Percentiles rank a stretch among this genome's conserved stretches.
These are phyloP conservation scores for Nothophytophthora sp. DNA, from an alignment of 352 stramenopile species.

Conservation along the genomic window DNA sequence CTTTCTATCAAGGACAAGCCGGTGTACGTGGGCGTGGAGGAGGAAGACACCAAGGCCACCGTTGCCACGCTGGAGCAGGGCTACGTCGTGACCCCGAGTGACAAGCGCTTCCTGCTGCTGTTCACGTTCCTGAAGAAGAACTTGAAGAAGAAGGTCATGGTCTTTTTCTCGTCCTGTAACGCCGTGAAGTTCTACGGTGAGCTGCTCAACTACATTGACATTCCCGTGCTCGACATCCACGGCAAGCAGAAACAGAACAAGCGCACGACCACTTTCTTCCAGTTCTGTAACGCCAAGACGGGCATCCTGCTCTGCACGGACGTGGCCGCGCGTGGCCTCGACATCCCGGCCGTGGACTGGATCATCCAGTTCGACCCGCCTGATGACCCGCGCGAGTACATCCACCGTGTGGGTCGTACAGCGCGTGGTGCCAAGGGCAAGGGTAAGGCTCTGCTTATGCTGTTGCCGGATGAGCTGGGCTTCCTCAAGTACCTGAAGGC, in stretches of 20 bases:
- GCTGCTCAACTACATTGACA: conserved; percentile 99
- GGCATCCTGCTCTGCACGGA: conserved; percentile 99
- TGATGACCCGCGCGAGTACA: conserved; percentile 99
- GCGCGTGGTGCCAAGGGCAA: conserved; percentile 88
- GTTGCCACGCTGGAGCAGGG: conserved; percentile 96
- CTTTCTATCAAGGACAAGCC: conserved; percentile 95
- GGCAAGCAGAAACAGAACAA: conserved; percentile 99
- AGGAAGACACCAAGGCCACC: conserved; percentile 92
- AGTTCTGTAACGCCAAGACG: conserved; percentile 97
- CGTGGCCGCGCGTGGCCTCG: conserved; percentile 96
- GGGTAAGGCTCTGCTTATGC: conserved; percentile 97
- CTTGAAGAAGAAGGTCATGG: conserved; percentile 99
- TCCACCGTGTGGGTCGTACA: conserved; percentile 91
- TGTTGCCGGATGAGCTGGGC: conserved; percentile 97
- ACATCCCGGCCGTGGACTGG: conserved; percentile 98
- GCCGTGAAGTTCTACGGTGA: conserved; percentile 99
- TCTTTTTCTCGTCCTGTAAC: conserved; percentile 92
- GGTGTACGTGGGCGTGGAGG: conserved; percentile 97
- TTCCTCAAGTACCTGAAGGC: conserved; percentile 98
- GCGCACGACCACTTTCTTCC: conserved; percentile 99
- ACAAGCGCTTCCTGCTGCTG: conserved; percentile 98
- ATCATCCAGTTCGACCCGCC: conserved; percentile 99
- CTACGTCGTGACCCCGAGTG: conserved; percentile 97
- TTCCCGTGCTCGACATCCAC: conserved; percentile 99
- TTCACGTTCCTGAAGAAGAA: conserved; percentile 99